Conservation (phyloP, 495 filamentous ascomycete species). For the Endocarpon pusillum region DNA sequence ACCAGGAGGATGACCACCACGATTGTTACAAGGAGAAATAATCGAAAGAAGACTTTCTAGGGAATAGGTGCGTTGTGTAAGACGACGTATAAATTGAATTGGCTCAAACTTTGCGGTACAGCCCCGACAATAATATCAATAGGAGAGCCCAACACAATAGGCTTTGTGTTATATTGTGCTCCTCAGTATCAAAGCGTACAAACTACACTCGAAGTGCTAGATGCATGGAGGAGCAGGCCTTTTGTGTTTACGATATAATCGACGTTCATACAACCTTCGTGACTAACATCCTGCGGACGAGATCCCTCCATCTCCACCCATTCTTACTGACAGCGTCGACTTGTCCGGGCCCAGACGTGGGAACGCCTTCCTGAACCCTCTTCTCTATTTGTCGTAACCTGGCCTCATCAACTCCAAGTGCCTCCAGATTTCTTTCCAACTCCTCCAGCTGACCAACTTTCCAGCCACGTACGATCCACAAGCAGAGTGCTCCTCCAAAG, state of each 20-base stretch:
- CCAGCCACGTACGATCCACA: slow-evolving; percentile 36
- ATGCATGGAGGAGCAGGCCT: neutral
- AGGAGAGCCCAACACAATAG: too few species aligned
- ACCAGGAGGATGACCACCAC: too few species aligned
- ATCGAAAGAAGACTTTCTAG: too few species aligned
- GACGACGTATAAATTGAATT: too few species aligned
- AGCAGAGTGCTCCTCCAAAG: slow-evolving; percentile 31
- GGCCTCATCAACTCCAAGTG: neutral
- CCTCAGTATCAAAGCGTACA: too few species aligned
- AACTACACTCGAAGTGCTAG: too few species aligned
- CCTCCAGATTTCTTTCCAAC: slow-evolving; percentile 12
- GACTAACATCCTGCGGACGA: slow-evolving; percentile 20
- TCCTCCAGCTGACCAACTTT: slow-evolving; percentile 38
- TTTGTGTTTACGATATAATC: neutral
- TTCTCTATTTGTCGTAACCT: slow-evolving; percentile 7
- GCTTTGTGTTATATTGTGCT: too few species aligned
- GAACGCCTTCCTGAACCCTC: slow-evolving; percentile 5
- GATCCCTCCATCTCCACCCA: slow-evolving; percentile 15
- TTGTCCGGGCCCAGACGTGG: neutral
- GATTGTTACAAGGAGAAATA: too few species aligned
- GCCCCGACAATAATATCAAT: too few species aligned
- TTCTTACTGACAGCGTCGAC: slow-evolving; percentile 1
- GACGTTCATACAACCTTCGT: slow-evolving; percentile 18
- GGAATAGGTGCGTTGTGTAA: too few species aligned
- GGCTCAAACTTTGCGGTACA: too few species aligned